Evolutionary conservation across 2,329 filamentous ascomycete genomes (phyloP).

Genomic region (Fusarium tricinctum): DNA sequence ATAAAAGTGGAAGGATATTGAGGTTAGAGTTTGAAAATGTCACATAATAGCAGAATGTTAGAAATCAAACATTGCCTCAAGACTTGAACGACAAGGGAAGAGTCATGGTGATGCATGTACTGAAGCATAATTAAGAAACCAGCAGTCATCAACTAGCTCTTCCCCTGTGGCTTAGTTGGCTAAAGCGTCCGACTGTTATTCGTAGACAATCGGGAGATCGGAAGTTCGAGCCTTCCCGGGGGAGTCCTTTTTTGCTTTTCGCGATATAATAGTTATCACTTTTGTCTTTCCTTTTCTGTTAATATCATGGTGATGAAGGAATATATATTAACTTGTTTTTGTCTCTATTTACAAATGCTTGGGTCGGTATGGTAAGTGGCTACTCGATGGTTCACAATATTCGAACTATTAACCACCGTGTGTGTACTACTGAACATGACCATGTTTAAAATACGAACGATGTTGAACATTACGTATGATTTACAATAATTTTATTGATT

Average conservation of each 20-base stretch:
- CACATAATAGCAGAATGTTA: no score
- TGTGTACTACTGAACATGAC: not conserved
- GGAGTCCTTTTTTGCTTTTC: constrained; percentile 30
- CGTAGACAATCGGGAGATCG: constrained; percentile 50
- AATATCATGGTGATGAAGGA: not conserved
- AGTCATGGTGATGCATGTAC: fast-evolving
- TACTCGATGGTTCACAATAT: not conserved
- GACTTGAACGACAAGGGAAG: not conserved
- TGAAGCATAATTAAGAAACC: fast-evolving
- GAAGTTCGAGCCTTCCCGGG: constrained; percentile 52
- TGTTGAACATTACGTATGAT: no score
- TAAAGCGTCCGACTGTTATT: constrained; percentile 49
- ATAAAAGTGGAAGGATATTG: no score
- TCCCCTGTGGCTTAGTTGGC: constrained; percentile 48
- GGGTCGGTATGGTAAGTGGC: no score
- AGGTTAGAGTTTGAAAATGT: no score
- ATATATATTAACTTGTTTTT: no score
- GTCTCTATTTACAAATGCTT: no score
- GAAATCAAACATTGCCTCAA: no score
- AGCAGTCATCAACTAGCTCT: not conserved
- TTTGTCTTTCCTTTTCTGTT: not conserved
- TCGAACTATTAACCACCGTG: not conserved
- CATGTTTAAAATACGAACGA: no score
- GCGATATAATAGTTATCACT: fast-evolving
- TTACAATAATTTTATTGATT: not conserved